phyloP scores from a whole-genome alignment of 2,329 filamentous ascomycete species.

The Metarhizium humberi region DNA sequence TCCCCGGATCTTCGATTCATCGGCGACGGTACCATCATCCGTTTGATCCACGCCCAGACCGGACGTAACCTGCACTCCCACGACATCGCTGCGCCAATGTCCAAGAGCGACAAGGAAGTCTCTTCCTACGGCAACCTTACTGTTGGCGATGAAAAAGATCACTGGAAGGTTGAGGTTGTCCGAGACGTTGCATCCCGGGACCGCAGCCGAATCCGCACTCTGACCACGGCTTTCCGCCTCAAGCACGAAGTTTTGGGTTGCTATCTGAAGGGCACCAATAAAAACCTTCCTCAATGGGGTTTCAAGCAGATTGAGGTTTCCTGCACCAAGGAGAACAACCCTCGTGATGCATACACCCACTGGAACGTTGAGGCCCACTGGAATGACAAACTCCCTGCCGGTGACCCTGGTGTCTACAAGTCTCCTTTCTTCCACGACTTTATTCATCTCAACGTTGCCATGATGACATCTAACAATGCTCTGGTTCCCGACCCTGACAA shows the following conservation, averaged over 20 bases:
- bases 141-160: slow-evolving; percentile 92
- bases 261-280: slow-evolving; percentile 90
- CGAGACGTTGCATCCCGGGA: slow-evolving; percentile 82
- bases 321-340: slow-evolving; percentile 87
- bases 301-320: slow-evolving; percentile 99
- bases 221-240: slow-evolving; percentile 88
- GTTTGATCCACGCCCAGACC: slow-evolving; percentile 88
- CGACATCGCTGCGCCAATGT: slow-evolving; percentile 76
- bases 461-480: slow-evolving; percentile 99
- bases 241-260: slow-evolving; percentile 76
- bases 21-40: slow-evolving; percentile 67
- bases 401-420: slow-evolving; percentile 85
- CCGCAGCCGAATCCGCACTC: slow-evolving; percentile 73
- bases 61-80: slow-evolving; percentile 97
- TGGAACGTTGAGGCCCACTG: slow-evolving; percentile 97
- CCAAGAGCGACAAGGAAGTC: slow-evolving; percentile 85
- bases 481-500: slow-evolving; percentile 96
- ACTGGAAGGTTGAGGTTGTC: slow-evolving; percentile 91
- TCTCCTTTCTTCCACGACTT: slow-evolving; percentile 98
- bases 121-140: slow-evolving; percentile 95
- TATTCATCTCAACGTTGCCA: slow-evolving; percentile 94
- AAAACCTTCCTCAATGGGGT: slow-evolving; percentile 96
- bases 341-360: slow-evolving; percentile 88
- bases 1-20: slow-evolving; percentile 62
- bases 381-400: slow-evolving; percentile 85